Evolutionary conservation across 177 flowering plant genomes (phyloP), one percentile per base, ranked within the genome.

Genomic region (Vitis hybrid): DNA sequence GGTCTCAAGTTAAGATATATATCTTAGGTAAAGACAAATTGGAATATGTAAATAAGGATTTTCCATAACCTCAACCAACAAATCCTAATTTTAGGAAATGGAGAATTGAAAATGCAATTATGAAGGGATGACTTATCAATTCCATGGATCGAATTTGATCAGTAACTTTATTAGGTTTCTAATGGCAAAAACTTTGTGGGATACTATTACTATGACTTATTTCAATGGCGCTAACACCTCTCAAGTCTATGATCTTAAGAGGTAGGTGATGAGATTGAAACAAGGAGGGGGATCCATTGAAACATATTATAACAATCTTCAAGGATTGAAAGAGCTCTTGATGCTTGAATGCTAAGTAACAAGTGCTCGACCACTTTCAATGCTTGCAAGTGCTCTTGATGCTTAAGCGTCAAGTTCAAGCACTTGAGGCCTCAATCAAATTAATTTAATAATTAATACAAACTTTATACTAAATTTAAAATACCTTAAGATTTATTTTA

Each of bases 11-110:
- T n/a, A 21, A 63, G 66, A 63, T 63, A 19, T 63, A 45, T 18
- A 63, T 64, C 0, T 50, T 15, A 1, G 67, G 67, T 31, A 64
- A 64, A 64, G 67, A 64, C 67, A 50, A 64, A 51, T 51, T 60
- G 14, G n/a, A 49, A 26, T 26, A 60, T 31, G 31, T 60, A 2
- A 60, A 60, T 31, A 48, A 48, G 4, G 33, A 64, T 10, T 13
- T 18, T 50, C 26, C 56, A 16, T 31, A 2, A 21, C 67, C 33
- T 9, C 11, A 51, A 50, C 13, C 9, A 11, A 49, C 11, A 8
- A 0, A 64, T 51, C 31, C 57, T 11, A 12, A 31, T 7, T 65
- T 52, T n/a, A 19, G 59, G 13, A 65, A 65, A 53, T 66, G 50
- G 48, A 26, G 18, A 13, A 60, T 0, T 2, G n/a, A 60, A 13